Evolutionary conservation across 1,284 basidiomycete species (phyloP), one percentile per base, ranked within the genome.

Genomic region (Apiotrichum laibachii): DNA sequence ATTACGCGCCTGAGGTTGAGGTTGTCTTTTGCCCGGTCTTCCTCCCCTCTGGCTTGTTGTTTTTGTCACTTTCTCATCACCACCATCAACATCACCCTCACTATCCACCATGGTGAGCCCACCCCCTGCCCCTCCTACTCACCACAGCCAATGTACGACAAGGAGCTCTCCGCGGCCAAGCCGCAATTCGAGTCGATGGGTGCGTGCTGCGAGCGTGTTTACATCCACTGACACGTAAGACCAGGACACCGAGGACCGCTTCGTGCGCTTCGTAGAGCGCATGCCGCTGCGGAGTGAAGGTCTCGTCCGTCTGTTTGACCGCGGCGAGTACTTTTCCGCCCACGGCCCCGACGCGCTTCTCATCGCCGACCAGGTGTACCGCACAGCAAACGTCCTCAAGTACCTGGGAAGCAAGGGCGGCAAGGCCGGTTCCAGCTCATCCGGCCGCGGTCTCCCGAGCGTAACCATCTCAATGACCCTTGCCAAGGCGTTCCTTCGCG

Each of bases 331-430:
- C 79, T 98, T 91, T 79, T 87, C 88, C 15, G 88, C 87, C 0
- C 92, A 98, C 71, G 94, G 92, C 0, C 79, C 86, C 6, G 95
- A 98, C 75, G 96, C 95, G 1, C 80, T 86, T 43, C 91, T 88
- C 69, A 86, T 97, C 64, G 94, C 94, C 5, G 61, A 65, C 21
- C 83, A 87, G 39, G 87, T 95, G 58, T 95, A 87, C 76, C 87
- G 85, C 61, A 94, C 91, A 1, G 88, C 90, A 69, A 86, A 88
- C 0, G 89, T 93, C 56, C 81, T 95, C 77, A 90, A 91, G 76
- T 87, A 88, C 70, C 84, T 92, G 46, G 90, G 65, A 43, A 44
- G 56, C 37, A 50, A 50, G 26, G 50, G 50, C 22, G 16, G 42
- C 62, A 40, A 51, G 57, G 31, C 51, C 57, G 43, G 46, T 15